Base-by-base conservation (phyloP, 2,329 filamentous ascomycete genomes). In the Curvularia spicifera region DNA sequence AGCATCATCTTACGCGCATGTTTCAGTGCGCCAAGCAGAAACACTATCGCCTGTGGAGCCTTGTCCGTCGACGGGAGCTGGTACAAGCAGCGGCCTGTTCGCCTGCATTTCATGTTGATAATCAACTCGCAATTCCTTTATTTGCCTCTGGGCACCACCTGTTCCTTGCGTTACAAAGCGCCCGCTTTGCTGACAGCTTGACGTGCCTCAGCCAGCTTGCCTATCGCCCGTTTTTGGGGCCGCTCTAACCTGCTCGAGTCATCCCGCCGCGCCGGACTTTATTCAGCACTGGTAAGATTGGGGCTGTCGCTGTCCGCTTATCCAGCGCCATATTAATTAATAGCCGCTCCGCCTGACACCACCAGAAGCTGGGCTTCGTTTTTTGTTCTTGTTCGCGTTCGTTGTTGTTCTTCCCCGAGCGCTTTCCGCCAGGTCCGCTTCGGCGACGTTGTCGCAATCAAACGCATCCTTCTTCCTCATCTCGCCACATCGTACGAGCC, bases 311-410 rank as follows among this genome's bases (percentile, higher is more conserved):
- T 51, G 52, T 49, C 54, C 61, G 57, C 53, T 46, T 53, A 53
- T 58, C 31, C 52, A 58, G 48, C 53, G 33, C 52, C 53, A 60
- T 66, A 62, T 66, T 65, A 64, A 65, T 67, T 65, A 65, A 65
- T 62, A 39, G 62, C 57, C 59, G 61, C 59, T 57, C 66, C 64
- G 66, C 70, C 67, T 67, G 63, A 59, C 66, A 65, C 64, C 62
- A 62, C 53, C 61, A 62, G 65, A 68, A 71, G 71, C 71, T 70
- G 71, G 69, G 49, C 71, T 71, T 74, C 69, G 22, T 59, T 57
- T 56, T 61, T 56, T 61, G 51, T 52, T 64, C 50, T 50, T 40
- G 55, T 55, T 29, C 39, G n/a, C 59, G 51, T 55, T 28, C 53
- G 48, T 43, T 49, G 48, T 39, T 47, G n/a, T 40, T 42, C 24